Evolutionary conservation across 257 asterid genomes (phyloP), one percentile per base, ranked within the genome.

Genomic region (Henckelia pumila): DNA sequence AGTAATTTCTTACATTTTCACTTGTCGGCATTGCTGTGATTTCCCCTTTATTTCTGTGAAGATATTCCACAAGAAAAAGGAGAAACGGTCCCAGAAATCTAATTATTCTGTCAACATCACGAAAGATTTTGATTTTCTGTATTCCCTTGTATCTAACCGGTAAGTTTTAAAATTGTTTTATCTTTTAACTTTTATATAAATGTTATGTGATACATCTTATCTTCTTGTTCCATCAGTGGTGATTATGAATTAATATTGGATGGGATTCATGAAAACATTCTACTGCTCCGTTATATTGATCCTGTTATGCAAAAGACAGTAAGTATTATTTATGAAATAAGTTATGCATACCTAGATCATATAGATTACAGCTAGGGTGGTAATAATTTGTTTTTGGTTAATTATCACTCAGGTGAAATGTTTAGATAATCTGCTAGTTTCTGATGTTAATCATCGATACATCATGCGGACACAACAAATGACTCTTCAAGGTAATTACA

Each of bases 261-360:
- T 64, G 99, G 99, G 70, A 84, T 94, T 73, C 92, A 90, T 68
- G 99, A 94, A 80, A 94, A 94, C 67, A 75, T 91, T 52, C 74
- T 85, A 84, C 89, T 77, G 73, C 99, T 94, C 59, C 82, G 76
- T 64, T 94, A 86, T 84, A 85, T 86, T 56, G 99, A 94, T 81
- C 97, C 99, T 29, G 28, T 88, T 80, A 88, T 94, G 97, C 88
- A 79, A 63, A 94, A 87, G 83, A 94, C 97, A 67, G 99, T 91
- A 77, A 80, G 99, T 78, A 66, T 71, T 71, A 40, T 61, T 61
- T 19, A 57, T 58, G 37, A 64, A 22, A 37, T 63, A 2, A 5
- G 3, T 58, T 52, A 59, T 72, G 61, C 21, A 16, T 52, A 47
- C 67, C 63, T 64, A 11, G 59, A 60, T 44, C 30, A 47, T 64